Base-by-base conservation (phyloP, 192 early-diverging fungal species). In the Spinellus fusiger region DNA sequence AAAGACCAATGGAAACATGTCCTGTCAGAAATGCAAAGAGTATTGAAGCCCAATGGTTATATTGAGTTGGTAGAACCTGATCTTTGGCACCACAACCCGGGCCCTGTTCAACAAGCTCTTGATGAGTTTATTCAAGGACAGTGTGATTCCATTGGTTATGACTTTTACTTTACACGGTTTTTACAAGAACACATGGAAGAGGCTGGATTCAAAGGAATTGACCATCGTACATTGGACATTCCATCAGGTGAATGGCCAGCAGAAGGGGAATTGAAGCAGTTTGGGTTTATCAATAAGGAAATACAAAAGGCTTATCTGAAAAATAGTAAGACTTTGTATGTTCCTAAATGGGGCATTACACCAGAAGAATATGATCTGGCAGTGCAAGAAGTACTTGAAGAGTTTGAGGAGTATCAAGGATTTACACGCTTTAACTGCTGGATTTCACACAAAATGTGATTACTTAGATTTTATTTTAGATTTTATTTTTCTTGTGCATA, bases 201-300 rank as follows among this genome's bases (percentile, higher is more conserved):
- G 7, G 22, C 28, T 26, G 71, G 71, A 1, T 73, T 68, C 40
- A 38, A n/a, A 10, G 44, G 59, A 4, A 12, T 68, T 5, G 49
- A 64, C 12, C 29, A 59, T 25, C 55, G 58, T 18, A 55, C 61
- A 1, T n/a, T 73, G 35, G 71, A 73, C 53, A 63, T 73, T 50
- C 71, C 71, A 5, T 31, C 68, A 15, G 71, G 71, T 23, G 71
- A 73, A 65, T 73, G 71, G 71, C 66, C 71, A 5, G 29, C 32
- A 40, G 71, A 73, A 29, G 33, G 61, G n/a, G 71, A 73, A 56
- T 48, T 68, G 4, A 73, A 68, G n/a, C 65, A 73, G 34, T 73
- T 68, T 57, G 71, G 71, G 22, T 73, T 73, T 25, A 73, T 73
- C 32, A 68, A 73, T 32, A 62, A 68, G 38, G 71, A 73, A 58